Evolutionary conservation across 2,329 filamentous ascomycete species (phyloP).

Genomic region (Nothophoma quercina): DNA sequence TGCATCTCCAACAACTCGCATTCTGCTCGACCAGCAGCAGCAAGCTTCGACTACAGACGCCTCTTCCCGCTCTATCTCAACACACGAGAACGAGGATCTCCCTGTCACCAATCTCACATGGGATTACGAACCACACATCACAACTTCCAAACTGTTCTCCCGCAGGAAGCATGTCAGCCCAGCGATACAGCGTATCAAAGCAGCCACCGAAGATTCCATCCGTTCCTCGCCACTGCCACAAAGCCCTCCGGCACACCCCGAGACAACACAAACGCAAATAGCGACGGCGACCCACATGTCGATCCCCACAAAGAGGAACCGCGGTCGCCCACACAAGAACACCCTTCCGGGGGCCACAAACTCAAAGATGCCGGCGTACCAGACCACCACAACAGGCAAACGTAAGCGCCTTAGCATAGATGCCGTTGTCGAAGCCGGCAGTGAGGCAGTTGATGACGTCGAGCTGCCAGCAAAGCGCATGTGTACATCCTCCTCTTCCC

Average conservation of each 20-base stretch:
- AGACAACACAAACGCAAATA: not conserved
- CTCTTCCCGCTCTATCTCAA: too few relatives aligned
- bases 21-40: not conserved
- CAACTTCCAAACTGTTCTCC: not conserved
- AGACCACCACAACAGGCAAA: not conserved
- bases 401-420: conserved; percentile 1
- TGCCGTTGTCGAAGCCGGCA: not conserved
- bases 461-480: not conserved
- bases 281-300: not conserved
- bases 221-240: not conserved
- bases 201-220: not conserved
- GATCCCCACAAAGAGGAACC: not conserved
- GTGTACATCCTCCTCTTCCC: not conserved
- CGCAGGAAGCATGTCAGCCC: not conserved
- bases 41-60: not conserved
- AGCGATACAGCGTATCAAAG: not conserved
- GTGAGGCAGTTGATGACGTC: not conserved
- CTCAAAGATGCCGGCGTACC: not conserved
- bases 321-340: not conserved
- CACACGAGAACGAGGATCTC: not conserved
- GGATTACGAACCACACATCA: not conserved
- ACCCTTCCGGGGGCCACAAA: not conserved
- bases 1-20: not conserved
- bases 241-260: not conserved
- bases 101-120: not conserved